phyloP scores from a whole-genome alignment of 768 basidiomycete genomes.

The Coprinellus aureogranulatus region DNA sequence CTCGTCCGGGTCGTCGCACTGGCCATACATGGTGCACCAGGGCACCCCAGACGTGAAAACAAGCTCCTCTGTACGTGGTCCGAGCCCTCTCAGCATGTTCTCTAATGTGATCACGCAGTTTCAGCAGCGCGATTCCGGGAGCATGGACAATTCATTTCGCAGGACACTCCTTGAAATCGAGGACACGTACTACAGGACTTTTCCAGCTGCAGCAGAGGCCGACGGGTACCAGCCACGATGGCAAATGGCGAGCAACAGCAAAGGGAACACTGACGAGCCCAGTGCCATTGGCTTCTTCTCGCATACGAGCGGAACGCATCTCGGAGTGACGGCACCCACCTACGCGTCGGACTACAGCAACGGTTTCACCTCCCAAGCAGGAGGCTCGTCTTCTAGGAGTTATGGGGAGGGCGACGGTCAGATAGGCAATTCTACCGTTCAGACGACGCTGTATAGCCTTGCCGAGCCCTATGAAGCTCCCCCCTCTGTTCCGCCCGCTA shows the following conservation, averaged over 20 bases:
- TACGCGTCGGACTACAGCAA: neutral
- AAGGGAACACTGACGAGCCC: neutral
- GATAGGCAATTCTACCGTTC: neutral
- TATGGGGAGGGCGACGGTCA: neutral
- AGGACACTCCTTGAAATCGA: conserved; percentile 36
- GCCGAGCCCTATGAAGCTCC: neutral
- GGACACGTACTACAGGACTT: conserved; percentile 33
- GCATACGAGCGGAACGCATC: neutral
- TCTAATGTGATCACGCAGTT: neutral
- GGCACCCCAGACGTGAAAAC: neutral
- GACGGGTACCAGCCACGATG: neutral
- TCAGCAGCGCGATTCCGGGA: neutral
- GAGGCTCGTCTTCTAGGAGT: neutral
- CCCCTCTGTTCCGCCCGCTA: neutral
- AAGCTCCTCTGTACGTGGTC: neutral
- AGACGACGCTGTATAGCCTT: neutral
- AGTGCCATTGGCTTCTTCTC: neutral
- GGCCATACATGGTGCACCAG: neutral
- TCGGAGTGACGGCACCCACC: neutral
- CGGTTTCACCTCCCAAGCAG: neutral
- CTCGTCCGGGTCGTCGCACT: neutral
- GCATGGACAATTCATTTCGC: conserved; percentile 18
- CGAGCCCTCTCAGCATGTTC: too few species aligned
- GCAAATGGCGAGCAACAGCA: neutral
- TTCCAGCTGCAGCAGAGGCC: conserved; percentile 16